A percentile compares a stretch with the other conserved stretches of the same genome.
Conservation (phyloP, 129 eudicot genomes). For the Helianthus tuberosus region DNA sequence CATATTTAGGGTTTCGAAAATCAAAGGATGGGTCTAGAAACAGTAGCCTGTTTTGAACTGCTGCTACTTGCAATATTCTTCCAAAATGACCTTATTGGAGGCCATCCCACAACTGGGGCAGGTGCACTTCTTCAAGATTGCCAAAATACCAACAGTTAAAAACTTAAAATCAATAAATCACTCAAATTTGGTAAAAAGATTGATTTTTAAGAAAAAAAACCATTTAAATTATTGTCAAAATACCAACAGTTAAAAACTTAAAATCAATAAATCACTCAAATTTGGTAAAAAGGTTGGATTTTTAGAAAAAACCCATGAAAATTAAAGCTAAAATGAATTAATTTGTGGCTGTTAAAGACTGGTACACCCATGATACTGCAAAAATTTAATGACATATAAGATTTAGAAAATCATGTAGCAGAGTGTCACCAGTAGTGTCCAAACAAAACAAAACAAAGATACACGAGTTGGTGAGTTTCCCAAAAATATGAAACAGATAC, state of each 20-base stretch:
- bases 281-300: not conserved
- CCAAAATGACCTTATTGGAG: constrained; percentile 86
- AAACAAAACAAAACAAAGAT: constrained; percentile 37
- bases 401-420: constrained; percentile 20
- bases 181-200: too few species aligned
- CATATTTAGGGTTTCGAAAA: constrained; percentile 34
- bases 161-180: too few species aligned
- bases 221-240: too few species aligned
- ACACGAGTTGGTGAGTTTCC: constrained; percentile 39
- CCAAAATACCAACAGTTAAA: not conserved
- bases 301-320: not conserved
- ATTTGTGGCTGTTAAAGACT: constrained; percentile 9
- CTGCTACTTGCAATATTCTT: constrained; percentile 75
- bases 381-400: not conserved
- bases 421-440: constrained; percentile 37
- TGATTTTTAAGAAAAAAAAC: not conserved
- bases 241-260: too few species aligned
- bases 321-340: not conserved
- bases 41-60: constrained; percentile 56
- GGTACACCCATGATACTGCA: constrained; percentile 10
- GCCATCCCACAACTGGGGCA: constrained; percentile 97
- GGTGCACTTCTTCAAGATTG: constrained; percentile 68
- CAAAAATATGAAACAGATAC: constrained; percentile 26
- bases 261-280: not conserved
- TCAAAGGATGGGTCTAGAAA: constrained; percentile 34